These are phyloP conservation scores for Colletotrichum salicis DNA, from an alignment of 2,329 filamentous ascomycete genomes.

Conservation along the genomic window DNA sequence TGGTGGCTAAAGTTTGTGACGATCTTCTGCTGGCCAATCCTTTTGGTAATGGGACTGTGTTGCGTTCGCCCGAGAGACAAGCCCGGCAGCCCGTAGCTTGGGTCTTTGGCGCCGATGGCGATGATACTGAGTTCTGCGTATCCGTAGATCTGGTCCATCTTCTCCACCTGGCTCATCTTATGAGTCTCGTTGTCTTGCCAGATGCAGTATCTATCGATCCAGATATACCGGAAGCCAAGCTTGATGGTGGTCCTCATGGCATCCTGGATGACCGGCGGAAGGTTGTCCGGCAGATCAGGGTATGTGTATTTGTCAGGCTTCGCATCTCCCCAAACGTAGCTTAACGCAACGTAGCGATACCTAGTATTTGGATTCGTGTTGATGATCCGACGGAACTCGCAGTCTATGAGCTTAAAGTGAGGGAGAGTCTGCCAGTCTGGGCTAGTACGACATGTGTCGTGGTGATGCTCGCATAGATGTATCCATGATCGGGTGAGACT, in stretches of 20 bases:
- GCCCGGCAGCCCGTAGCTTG: conserved; percentile 49
- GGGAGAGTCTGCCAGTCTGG: background rate
- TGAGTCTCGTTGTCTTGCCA: conserved; percentile 40
- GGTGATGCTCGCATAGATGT: background rate
- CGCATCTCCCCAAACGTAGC: conserved; percentile 46
- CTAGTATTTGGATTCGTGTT: background rate
- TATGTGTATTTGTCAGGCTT: conserved; percentile 9
- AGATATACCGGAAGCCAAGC: conserved; percentile 50
- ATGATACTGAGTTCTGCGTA: conserved; percentile 50
- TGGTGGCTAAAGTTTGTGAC: conserved; percentile 12
- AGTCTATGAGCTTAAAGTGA: conserved; percentile 18
- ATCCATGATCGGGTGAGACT: conserved; percentile 6
- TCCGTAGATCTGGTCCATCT: conserved; percentile 45
- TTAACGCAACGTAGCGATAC: conserved; percentile 45
- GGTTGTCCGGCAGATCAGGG: background rate
- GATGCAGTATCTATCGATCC: conserved; percentile 52
- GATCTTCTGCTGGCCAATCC: conserved; percentile 20
- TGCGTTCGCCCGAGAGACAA: conserved; percentile 44
- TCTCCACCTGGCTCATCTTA: conserved; percentile 51
- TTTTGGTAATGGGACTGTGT: conserved; percentile 41
- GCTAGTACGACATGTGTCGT: background rate
- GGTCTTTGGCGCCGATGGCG: conserved; percentile 47
- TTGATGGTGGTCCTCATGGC: conserved; percentile 45
- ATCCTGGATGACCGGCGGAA: conserved; percentile 30
- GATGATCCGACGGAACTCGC: conserved; percentile 2